Conservation (phyloP, 306 rosid genomes). For the Trifolium dubium region DNA sequence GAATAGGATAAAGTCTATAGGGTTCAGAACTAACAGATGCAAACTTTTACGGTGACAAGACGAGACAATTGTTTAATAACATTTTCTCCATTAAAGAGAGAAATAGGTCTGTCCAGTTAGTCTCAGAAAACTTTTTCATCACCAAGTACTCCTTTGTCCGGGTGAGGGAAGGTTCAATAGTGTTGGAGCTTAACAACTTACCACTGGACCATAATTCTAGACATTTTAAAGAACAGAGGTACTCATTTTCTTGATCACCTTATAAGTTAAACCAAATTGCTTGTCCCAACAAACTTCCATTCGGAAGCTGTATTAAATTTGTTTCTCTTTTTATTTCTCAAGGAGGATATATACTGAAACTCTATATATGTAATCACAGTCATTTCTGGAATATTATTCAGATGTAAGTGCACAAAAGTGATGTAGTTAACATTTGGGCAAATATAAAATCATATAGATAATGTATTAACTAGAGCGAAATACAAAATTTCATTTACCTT, state of each 20-base stretch:
- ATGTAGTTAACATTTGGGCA: slow-evolving; percentile 18
- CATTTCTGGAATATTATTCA: slow-evolving; percentile 24
- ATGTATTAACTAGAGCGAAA: background rate
- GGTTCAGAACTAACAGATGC: background rate
- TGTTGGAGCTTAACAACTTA: slow-evolving; percentile 6
- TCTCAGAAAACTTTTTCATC: slow-evolving; percentile 13
- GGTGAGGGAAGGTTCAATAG: background rate
- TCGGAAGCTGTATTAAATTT: slow-evolving; percentile 4
- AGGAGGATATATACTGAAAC: background rate
- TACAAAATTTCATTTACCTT: slow-evolving; percentile 59
- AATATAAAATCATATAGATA: slow-evolving; percentile 21
- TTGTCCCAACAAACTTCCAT: slow-evolving; percentile 21
- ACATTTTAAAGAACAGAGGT: background rate
- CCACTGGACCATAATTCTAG: slow-evolving; percentile 18
- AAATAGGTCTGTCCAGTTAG: slow-evolving; percentile 1
- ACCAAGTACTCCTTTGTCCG: background rate
- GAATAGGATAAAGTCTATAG: background rate
- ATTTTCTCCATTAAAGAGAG: background rate
- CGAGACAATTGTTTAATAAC: background rate
- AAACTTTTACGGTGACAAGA: slow-evolving; percentile 1
- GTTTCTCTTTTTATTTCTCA: slow-evolving; percentile 8
- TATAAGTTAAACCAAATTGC: slow-evolving; percentile 4
- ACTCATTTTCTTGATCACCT: slow-evolving; percentile 10
- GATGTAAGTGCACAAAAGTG: slow-evolving; percentile 7
- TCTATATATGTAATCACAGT: background rate